Conservation (phyloP, 345 rosid species). For the Brassica nigra region DNA sequence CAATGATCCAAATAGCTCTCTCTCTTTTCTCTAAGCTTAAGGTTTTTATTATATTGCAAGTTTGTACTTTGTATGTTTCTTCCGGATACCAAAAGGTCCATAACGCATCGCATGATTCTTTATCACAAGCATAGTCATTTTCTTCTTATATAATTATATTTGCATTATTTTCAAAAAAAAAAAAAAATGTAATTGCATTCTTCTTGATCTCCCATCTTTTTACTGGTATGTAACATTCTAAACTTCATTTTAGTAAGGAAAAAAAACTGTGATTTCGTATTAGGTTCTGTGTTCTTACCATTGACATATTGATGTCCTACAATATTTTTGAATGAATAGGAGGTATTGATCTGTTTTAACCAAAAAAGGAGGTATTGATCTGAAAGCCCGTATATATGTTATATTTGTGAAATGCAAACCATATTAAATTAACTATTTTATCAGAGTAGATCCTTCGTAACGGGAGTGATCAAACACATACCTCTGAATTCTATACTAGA, state of each 20-base stretch:
- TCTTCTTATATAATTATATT: not conserved
- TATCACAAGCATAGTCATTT: not conserved
- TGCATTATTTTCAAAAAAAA: too few relatives aligned
- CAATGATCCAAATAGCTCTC: conserved; percentile 2
- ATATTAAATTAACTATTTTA: too few relatives aligned
- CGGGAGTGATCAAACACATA: too few relatives aligned
- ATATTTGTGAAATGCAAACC: too few relatives aligned
- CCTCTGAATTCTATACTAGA: too few relatives aligned
- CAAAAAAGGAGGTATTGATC: too few relatives aligned
- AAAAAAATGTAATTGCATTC: not conserved
- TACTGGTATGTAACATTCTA: not conserved
- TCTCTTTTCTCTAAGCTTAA: not conserved
- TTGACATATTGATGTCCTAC: not conserved
- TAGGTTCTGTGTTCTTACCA: not conserved
- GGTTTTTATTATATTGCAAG: not conserved
- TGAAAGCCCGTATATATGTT: too few relatives aligned
- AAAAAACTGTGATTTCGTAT: not conserved
- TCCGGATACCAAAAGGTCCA: not conserved
- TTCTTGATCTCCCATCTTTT: not conserved
- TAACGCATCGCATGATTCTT: not conserved
- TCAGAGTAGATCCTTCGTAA: too few relatives aligned
- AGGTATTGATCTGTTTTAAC: not conserved
- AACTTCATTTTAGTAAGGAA: not conserved
- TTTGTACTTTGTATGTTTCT: conserved; percentile 1
- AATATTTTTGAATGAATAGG: not conserved